A percentile compares a stretch with the other conserved stretches of the same genome.
Conservation (phyloP, 1,284 basidiomycete genomes). For the Melampsora americana region DNA sequence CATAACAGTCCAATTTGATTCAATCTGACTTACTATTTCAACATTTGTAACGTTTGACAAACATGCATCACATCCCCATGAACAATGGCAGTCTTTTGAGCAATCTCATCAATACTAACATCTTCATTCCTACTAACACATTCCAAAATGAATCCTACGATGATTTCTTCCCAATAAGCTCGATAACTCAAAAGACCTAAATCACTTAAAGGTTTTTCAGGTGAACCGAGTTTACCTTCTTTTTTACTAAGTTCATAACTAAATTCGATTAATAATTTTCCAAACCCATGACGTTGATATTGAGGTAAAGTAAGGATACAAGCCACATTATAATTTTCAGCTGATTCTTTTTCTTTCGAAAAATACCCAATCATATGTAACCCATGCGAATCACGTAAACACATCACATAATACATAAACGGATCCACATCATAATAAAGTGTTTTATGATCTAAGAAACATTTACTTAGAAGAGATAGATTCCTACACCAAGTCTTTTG, state of each 20-base stretch:
- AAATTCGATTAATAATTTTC: constrained; percentile 94
- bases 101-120: constrained; percentile 93
- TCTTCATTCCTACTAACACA: constrained; percentile 62
- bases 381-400: constrained; percentile 80
- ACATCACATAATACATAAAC: constrained; percentile 98
- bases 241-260: constrained; percentile 97
- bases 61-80: constrained; percentile 98
- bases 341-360: constrained; percentile 97
- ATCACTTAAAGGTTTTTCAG: constrained; percentile 96
- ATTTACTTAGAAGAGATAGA: constrained; percentile 91
- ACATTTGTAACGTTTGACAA: constrained; percentile 89
- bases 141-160: constrained; percentile 80
- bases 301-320: constrained; percentile 98
- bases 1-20: not conserved
- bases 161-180: constrained; percentile 96
- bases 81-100: constrained; percentile 91
- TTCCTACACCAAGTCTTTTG: constrained; percentile 97
- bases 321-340: constrained; percentile 97
- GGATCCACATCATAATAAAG: constrained; percentile 99
- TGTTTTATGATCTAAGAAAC: constrained; percentile 98
- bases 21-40: constrained; percentile 67
- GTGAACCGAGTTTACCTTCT: constrained; percentile 90
- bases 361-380: constrained; percentile 98
- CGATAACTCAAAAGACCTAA: constrained; percentile 88
- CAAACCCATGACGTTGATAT: constrained; percentile 92